These are phyloP conservation scores for Paracamarosporium sp. DNA, from an alignment of 2,329 filamentous ascomycete genomes.

Conservation along the genomic window DNA sequence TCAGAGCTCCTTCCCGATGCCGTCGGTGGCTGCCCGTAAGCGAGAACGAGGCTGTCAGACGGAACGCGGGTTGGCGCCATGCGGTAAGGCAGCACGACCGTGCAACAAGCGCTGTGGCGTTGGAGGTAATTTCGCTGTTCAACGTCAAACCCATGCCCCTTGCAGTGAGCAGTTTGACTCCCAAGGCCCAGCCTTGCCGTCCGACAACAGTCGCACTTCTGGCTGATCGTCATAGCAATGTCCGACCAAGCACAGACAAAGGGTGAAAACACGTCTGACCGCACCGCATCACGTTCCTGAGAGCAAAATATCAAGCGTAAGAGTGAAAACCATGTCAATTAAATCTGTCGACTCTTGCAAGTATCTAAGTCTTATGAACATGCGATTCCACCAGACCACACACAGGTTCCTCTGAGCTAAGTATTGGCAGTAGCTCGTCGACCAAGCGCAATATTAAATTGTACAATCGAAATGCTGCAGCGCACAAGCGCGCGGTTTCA, in stretches of 20 bases:
- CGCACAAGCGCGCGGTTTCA: slow-evolving; percentile 31
- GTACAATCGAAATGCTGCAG: slow-evolving; percentile 45
- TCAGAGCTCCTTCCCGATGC: background rate
- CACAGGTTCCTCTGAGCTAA: slow-evolving; percentile 34
- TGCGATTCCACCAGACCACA: slow-evolving; percentile 43
- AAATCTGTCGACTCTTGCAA: slow-evolving; percentile 31
- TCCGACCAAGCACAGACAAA: background rate
- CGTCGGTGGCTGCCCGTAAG: background rate
- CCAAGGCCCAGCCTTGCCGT: background rate
- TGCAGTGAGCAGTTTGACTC: background rate
- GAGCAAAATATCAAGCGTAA: slow-evolving; percentile 14
- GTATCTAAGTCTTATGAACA: slow-evolving; percentile 41
- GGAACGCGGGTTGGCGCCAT: background rate
- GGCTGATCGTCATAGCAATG: background rate
- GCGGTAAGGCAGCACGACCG: background rate
- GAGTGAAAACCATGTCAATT: slow-evolving; percentile 43
- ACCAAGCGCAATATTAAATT: slow-evolving; percentile 44
- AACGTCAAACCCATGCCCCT: slow-evolving; percentile 3
- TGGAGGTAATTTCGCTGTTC: slow-evolving; percentile 6
- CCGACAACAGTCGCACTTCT: background rate
- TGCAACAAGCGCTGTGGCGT: slow-evolving; percentile 8
- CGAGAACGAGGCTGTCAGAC: background rate
- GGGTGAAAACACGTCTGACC: too few relatives aligned
- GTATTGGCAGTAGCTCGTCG: slow-evolving; percentile 34
- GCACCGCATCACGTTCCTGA: background rate